These are phyloP conservation scores for Babesia divergens DNA, from an alignment of 169 alveolate species.

Conservation along the genomic window DNA sequence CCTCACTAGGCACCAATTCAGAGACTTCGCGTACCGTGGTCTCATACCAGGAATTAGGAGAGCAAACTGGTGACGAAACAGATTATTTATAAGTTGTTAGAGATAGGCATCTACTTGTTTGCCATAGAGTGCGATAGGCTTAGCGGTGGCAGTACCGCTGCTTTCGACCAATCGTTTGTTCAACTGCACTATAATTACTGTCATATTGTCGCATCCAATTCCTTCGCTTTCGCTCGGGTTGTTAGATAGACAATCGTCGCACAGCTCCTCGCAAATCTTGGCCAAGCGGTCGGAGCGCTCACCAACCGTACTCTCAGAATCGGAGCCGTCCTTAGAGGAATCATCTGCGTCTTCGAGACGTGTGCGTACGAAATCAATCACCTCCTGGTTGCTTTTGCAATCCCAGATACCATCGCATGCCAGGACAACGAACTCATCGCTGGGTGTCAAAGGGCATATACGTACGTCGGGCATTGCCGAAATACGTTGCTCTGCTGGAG, in stretches of 20 bases:
- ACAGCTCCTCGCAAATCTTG: conserved; percentile 82
- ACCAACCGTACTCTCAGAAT: conserved; percentile 36
- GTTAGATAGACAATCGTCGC: conserved; percentile 85
- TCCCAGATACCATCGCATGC: conserved; percentile 99
- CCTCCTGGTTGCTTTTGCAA: conserved; percentile 89
- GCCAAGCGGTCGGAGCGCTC: conserved; percentile 62
- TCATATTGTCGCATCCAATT: conserved; percentile 94
- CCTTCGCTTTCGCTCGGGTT: conserved; percentile 86
- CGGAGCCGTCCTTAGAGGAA: not conserved
- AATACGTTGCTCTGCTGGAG: conserved; percentile 89
- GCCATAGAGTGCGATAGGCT: conserved; percentile 38
- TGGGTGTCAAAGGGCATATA: conserved; percentile 75
- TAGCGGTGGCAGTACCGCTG: not conserved
- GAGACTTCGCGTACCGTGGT: conserved; percentile 66
- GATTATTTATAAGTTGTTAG: not conserved
- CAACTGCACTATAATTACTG: conserved; percentile 80
- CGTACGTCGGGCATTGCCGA: conserved; percentile 93
- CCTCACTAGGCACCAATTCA: conserved; percentile 69
- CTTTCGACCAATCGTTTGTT: conserved; percentile 22
- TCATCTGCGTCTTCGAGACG: conserved; percentile 29
- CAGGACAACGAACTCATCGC: conserved; percentile 92
- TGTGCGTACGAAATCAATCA: conserved; percentile 83
- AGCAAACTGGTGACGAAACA: conserved; percentile 70
- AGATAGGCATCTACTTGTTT: conserved; percentile 30
- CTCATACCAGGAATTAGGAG: conserved; percentile 71